Conservation (phyloP, 2,329 filamentous ascomycete genomes). For the Colletotrichum sp. region DNA sequence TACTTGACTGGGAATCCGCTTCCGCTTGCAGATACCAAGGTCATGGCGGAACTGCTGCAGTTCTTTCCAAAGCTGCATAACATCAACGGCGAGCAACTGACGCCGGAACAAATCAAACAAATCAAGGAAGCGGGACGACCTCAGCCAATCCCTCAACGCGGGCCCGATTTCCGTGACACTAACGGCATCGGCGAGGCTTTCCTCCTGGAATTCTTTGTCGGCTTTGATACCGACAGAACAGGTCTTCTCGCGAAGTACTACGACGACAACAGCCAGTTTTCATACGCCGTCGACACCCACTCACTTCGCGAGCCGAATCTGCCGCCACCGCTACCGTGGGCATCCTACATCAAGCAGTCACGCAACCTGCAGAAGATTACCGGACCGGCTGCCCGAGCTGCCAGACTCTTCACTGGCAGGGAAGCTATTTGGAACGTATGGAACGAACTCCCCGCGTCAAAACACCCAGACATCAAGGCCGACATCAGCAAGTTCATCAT, state of each 20-base stretch:
- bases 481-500: conserved; percentile 79
- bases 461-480: conserved; percentile 72
- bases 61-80: conserved; percentile 85
- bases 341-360: conserved; percentile 76
- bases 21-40: conserved; percentile 61
- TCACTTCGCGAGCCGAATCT: conserved; percentile 53
- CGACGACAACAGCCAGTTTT: conserved; percentile 77
- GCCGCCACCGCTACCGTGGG: conserved; percentile 65
- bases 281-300: conserved; percentile 71
- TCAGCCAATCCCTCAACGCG: conserved; percentile 64
- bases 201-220: conserved; percentile 72
- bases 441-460: conserved; percentile 72
- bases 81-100: conserved; percentile 77
- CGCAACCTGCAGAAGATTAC: conserved; percentile 78
- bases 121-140: conserved; percentile 53
- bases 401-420: conserved; percentile 69
- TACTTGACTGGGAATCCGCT: conserved; percentile 81
- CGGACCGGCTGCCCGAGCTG: conserved; percentile 62
- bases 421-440: conserved; percentile 72
- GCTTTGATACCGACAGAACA: conserved; percentile 75
- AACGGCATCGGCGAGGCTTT: conserved; percentile 78
- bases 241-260: conserved; percentile 72
- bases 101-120: conserved; percentile 70
- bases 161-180: conserved; percentile 76
- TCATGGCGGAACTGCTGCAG: conserved; percentile 70